Base-by-base conservation (phyloP, 768 basidiomycete genomes). In the Scleroderma bovista region DNA sequence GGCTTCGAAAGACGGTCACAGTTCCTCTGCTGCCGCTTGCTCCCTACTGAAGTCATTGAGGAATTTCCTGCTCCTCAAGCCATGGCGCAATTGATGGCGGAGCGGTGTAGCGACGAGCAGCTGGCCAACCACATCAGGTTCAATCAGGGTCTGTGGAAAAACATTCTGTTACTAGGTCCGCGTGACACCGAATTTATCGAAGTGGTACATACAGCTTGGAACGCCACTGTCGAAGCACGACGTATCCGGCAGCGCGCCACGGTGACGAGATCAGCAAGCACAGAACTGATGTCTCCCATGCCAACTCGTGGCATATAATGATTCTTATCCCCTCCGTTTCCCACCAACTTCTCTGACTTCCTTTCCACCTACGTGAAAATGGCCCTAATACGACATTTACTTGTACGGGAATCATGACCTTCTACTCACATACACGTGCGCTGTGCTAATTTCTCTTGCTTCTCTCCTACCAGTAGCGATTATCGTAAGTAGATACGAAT, bases 111-210 rank as follows among this genome's bases (percentile, higher is more conserved):
- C 46, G 69, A 72, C 33, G 60, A 58, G 33, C 57, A 64, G 48
- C 65, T 75, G 33, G 58, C 65, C 17, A 54, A 57, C 44, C 60
- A 65, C 51, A 53, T 59, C 55, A 59, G 55, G 33, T 69, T 66
- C 46, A 84, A 80, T 59, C 76, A 79, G 39, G 83, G 84, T n/a
- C 62, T 85, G 44, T 83, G 84, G 83, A 75, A 74, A 57, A 86
- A 86, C 49, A 72, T 78, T 32, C 72, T 86, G 11, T 70, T 71
- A 16, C 67, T 84, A 47, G 81, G 75, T 7, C 71, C 79, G 31
- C 70, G 65, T 17, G 74, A 81, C 53, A 48, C 60, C 44, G 60
- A 58, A 24, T 60, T 84, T 48, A 69, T 75, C 45, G 71, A 76
- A 54, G 62, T 80, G 40, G 77, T 74, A 22, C 74, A 74, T 57